These are phyloP conservation scores for Mycena galopus DNA, from an alignment of 768 basidiomycete genomes.

Conservation along the genomic window DNA sequence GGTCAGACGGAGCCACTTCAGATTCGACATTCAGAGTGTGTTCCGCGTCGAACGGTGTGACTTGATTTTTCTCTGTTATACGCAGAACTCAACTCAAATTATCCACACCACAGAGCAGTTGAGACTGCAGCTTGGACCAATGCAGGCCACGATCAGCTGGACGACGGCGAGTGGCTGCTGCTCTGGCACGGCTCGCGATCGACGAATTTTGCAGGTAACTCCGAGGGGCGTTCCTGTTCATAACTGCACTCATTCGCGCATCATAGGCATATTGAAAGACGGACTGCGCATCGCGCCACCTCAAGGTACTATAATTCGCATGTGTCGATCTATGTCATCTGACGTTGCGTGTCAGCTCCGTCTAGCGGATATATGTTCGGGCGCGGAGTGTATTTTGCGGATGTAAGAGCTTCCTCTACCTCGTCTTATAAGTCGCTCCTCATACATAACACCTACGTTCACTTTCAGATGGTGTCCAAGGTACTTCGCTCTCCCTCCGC, in stretches of 20 bases:
- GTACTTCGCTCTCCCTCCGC: not conserved
- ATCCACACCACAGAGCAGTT: not conserved
- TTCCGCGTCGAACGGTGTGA: slow-evolving; percentile 19
- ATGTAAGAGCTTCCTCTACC: slow-evolving; percentile 2
- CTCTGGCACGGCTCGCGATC: slow-evolving; percentile 18
- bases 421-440: not conserved
- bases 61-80: no score
- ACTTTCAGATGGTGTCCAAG: slow-evolving; percentile 21
- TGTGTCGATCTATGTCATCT: no score
- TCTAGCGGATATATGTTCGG: slow-evolving; percentile 24
- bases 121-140: slow-evolving; percentile 8
- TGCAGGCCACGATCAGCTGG: slow-evolving; percentile 6
- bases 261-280: slow-evolving; percentile 23
- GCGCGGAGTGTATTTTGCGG: slow-evolving; percentile 21
- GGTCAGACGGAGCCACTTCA: not conserved
- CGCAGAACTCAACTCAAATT: not conserved
- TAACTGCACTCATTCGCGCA: no score
- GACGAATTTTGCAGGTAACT: slow-evolving; percentile 18
- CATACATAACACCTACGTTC: not conserved
- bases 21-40: not conserved
- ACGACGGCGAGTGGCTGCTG: slow-evolving; percentile 7
- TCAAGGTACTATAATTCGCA: slow-evolving; percentile 10
- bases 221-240: no score
- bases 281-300: slow-evolving; percentile 21
- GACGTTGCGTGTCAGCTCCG: not conserved